Percentiles rank a stretch among this genome's conserved stretches.
Conservation (phyloP, 2,329 filamentous ascomycete genomes). For the Colletotrichum godetiae region DNA sequence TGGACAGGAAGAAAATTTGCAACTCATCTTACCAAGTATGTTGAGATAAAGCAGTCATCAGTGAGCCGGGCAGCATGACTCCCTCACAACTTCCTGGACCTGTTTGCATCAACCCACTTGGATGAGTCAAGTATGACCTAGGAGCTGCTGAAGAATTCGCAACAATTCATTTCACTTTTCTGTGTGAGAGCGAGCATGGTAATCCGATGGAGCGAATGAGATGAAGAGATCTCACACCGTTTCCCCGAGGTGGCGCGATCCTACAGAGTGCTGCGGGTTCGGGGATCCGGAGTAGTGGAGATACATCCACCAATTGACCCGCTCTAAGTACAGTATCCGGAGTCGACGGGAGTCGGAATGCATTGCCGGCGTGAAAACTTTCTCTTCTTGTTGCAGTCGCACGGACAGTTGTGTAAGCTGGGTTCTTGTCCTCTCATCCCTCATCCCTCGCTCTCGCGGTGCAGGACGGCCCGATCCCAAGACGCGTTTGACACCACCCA, state of each 20-base stretch:
- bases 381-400: slow-evolving; percentile 3
- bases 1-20: neutral
- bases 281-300: neutral
- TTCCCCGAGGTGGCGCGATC: neutral
- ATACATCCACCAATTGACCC: neutral
- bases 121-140: neutral
- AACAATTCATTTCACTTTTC: too few relatives aligned
- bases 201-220: neutral
- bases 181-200: too few relatives aligned
- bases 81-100: neutral
- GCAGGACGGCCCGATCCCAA: neutral
- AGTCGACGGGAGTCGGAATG: neutral
- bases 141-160: too few relatives aligned
- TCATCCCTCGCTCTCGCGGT: neutral
- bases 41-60: neutral
- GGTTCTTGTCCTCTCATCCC: neutral
- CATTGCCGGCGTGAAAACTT: neutral
- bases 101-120: neutral
- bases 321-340: neutral
- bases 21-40: too few relatives aligned
- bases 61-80: neutral
- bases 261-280: neutral
- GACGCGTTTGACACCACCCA: slow-evolving; percentile 4
- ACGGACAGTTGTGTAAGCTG: neutral
- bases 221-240: neutral